phyloP scores from a whole-genome alignment of 2,329 filamentous ascomycete genomes.

The Ploettnerulaceae sp. region DNA sequence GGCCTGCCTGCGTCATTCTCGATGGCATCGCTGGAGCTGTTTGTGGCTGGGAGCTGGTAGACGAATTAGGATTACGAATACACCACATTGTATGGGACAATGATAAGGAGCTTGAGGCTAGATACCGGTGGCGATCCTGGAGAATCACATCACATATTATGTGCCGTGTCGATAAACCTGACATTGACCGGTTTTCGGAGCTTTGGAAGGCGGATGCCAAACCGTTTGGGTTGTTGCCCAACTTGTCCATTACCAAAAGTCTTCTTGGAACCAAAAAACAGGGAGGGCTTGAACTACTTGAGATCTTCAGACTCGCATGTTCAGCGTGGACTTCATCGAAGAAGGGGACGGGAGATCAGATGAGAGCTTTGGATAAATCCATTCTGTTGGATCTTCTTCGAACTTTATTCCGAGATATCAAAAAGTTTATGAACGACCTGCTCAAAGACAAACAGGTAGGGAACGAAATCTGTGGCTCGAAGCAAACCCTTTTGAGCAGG shows the following conservation, averaged over 20 bases:
- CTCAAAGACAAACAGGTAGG: constrained; percentile 3
- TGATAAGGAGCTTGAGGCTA: constrained; percentile 22
- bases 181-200: constrained; percentile 19
- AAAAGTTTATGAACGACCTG: constrained; percentile 10
- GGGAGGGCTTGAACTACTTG: constrained; percentile 22
- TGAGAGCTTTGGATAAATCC: constrained; percentile 5
- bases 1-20: constrained; percentile 35
- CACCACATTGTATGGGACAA: constrained; percentile 33
- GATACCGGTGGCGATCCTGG: constrained; percentile 32
- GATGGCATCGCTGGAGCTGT: constrained; percentile 38
- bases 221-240: constrained; percentile 19
- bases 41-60: constrained; percentile 34
- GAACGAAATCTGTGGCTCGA: constrained; percentile 6
- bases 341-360: constrained; percentile 13
- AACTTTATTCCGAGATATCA: constrained; percentile 16
- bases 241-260: not conserved
- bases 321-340: constrained; percentile 24
- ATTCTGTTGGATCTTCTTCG: constrained; percentile 19
- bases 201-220: constrained; percentile 21
- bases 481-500: constrained; percentile 14
- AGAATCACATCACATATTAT: constrained; percentile 26
- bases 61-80: constrained; percentile 32
- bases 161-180: constrained; percentile 16
- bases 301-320: constrained; percentile 26
- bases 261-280: not conserved